Percentiles rank a stretch among this genome's conserved stretches.
These are phyloP conservation scores for Cladophialophora chaetospira DNA, from an alignment of 2,329 filamentous ascomycete species.

Conservation along the genomic window DNA sequence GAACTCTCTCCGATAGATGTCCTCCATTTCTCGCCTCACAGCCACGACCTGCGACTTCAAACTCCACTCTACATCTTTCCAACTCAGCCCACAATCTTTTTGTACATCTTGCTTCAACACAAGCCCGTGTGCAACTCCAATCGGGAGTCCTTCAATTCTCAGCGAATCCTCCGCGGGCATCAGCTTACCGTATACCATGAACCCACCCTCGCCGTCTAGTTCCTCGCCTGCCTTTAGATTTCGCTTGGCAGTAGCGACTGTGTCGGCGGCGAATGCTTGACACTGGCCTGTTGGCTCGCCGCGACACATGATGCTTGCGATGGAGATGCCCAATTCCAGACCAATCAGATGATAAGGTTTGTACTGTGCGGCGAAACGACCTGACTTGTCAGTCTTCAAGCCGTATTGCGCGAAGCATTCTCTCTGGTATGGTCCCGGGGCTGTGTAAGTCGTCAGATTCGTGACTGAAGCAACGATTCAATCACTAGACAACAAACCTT, in stretches of 20 bases:
- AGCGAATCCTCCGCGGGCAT: conserved; percentile 46
- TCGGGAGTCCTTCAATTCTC: conserved; percentile 46
- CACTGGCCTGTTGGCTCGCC: conserved; percentile 50
- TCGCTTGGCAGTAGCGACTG: conserved; percentile 51
- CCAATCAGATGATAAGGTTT: conserved; percentile 54
- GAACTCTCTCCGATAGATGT: conserved; percentile 35
- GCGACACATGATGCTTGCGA: conserved; percentile 50
- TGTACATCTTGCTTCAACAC: conserved; percentile 45
- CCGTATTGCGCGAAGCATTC: conserved; percentile 57
- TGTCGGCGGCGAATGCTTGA: conserved; percentile 48
- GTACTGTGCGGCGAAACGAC: conserved; percentile 48
- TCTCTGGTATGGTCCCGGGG: conserved; percentile 56
- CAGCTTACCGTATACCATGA: conserved; percentile 50
- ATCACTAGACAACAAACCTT: conserved; percentile 44
- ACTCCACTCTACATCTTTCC: conserved; percentile 50
- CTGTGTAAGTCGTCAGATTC: conserved; percentile 34
- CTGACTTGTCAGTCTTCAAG: conserved; percentile 46
- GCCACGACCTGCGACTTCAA: conserved; percentile 43
- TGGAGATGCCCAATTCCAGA: conserved; percentile 49
- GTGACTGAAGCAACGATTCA: too few species aligned
- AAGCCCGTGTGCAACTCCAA: conserved; percentile 48
- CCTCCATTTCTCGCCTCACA: conserved; percentile 49
- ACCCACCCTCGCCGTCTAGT: conserved; percentile 50
- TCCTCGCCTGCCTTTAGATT: conserved; percentile 49
- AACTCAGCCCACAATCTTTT: conserved; percentile 48